Evolutionary conservation across 805 yeast genomes (phyloP), one percentile per base, ranked within the genome.

Genomic region (Saccharomyces paradoxus): DNA sequence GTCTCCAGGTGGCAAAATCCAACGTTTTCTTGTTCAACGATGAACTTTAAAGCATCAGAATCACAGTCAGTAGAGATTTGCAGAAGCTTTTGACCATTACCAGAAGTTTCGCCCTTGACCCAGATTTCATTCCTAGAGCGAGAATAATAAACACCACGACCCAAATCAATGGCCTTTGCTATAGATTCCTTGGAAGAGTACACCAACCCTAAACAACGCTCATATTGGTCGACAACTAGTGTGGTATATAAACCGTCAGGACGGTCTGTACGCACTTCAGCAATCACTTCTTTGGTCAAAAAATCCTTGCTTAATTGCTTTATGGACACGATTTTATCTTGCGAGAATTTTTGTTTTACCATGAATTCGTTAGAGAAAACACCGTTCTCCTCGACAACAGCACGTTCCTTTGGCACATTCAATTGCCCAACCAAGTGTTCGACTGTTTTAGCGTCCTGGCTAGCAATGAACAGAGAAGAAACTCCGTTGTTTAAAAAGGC

Each of bases 91-190:
- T 94, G 99, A 1, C 95, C 88, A 52, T 96, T 96, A 22, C 99
- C 99, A n/a, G 96, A 87, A 1, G 97, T 88, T 54, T 86, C 86
- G 30, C 99, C 99, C 71, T 94, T 94, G 70, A 84, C 87, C 99
- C 99, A 94, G 56, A 94, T 78, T 48, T 96, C 98, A 57, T 89
- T 83, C 64, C 86, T 84, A 54, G 79, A 75, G 63, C 99, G 84
- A 8, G 97, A 89, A 71, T 87, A 97, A 72, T 94, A 94, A 1
- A 94, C 96, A 55, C 99, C 99, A 9, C 88, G 82, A 50, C 81
- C 79, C 24, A 88, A 85, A 56, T 81, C 81, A 61, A 94, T 80
- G 12, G 98, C 94, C 63, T 87, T 91, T 48, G 79, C 72, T 63
- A 94, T 82, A 32, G 96, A 88, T 62, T 86, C 90, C 46, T 72